A percentile compares a stretch with the other conserved stretches of the same genome.
Conservation (phyloP, 495 filamentous ascomycete genomes). For the Aspergillus cavernicola region DNA sequence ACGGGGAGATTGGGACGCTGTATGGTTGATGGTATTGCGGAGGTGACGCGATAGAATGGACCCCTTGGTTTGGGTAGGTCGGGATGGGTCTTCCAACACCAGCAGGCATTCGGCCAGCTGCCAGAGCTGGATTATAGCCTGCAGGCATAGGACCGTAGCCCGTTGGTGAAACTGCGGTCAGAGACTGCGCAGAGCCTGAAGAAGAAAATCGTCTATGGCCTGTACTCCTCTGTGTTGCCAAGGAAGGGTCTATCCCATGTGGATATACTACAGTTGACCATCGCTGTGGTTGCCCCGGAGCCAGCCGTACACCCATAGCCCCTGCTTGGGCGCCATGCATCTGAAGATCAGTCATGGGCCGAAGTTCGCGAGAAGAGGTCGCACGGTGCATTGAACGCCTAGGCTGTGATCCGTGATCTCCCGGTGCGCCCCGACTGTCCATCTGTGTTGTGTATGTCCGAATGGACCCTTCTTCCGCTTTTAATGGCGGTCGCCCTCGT, state of each 20-base stretch:
- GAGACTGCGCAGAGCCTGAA: constrained; percentile 31
- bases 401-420: constrained; percentile 24
- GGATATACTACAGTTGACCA: constrained; percentile 41
- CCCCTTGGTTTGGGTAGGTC: constrained; percentile 27
- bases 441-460: constrained; percentile 33
- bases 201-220: constrained; percentile 39
- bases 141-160: constrained; percentile 26
- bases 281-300: constrained; percentile 29
- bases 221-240: constrained; percentile 23
- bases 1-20: constrained; percentile 27
- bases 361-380: constrained; percentile 42
- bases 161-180: constrained; percentile 27
- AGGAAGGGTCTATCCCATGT: constrained; percentile 30
- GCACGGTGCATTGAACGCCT: constrained; percentile 35
- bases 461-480: constrained; percentile 65
- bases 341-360: constrained; percentile 45
- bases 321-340: constrained; percentile 22
- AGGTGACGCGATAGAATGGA: constrained; percentile 35
- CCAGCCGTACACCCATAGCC: constrained; percentile 19
- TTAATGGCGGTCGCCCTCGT: constrained; percentile 82
- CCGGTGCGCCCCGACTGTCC: constrained; percentile 24
- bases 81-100: constrained; percentile 31
- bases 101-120: constrained; percentile 21
- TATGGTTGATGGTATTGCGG: constrained; percentile 33
- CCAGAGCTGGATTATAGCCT: constrained; percentile 31